phyloP scores from a whole-genome alignment of 1,284 basidiomycete species.

The Ganoderma boninense region DNA sequence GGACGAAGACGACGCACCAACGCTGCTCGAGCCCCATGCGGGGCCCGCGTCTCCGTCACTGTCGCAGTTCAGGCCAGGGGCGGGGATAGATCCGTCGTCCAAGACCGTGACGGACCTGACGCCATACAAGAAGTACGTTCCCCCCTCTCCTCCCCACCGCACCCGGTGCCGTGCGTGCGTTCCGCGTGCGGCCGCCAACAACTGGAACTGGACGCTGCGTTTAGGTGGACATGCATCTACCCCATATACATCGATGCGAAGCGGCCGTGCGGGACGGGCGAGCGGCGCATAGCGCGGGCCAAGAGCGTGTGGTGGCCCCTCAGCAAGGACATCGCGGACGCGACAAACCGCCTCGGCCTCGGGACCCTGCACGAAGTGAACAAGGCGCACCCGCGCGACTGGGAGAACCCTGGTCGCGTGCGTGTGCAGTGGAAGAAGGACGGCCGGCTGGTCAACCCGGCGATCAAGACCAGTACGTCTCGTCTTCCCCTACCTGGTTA shows the following conservation, averaged over 20 bases:
- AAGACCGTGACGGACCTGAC: conserved; percentile 72
- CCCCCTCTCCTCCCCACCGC: conserved; percentile 1
- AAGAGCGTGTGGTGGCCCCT: conserved; percentile 95
- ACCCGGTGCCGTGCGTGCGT: conserved; percentile 3
- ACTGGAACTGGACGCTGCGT: not conserved
- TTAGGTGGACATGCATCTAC: conserved; percentile 93
- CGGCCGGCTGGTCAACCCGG: conserved; percentile 72
- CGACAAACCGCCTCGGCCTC: conserved; percentile 79
- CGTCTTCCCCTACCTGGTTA: conserved; percentile 43
- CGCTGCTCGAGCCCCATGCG: conserved; percentile 35
- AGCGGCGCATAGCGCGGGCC: conserved; percentile 82
- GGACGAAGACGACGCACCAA: conserved; percentile 48
- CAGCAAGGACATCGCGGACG: conserved; percentile 91
- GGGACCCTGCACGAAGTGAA: conserved; percentile 87
- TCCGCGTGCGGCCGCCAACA: conserved; percentile 9
- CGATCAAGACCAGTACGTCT: conserved; percentile 82
- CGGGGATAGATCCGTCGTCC: conserved; percentile 28
- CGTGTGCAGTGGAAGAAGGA: conserved; percentile 92
- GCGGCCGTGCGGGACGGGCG: conserved; percentile 83
- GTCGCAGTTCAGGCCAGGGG: conserved; percentile 41
- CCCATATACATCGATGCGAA: conserved; percentile 98
- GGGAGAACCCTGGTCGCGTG: conserved; percentile 95
- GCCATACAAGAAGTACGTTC: conserved; percentile 75
- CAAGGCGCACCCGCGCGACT: conserved; percentile 93
- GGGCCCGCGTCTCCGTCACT: conserved; percentile 62